These are phyloP conservation scores for Yamadazyma atlantica DNA, from an alignment of 1,139 yeast species.

Conservation along the genomic window DNA sequence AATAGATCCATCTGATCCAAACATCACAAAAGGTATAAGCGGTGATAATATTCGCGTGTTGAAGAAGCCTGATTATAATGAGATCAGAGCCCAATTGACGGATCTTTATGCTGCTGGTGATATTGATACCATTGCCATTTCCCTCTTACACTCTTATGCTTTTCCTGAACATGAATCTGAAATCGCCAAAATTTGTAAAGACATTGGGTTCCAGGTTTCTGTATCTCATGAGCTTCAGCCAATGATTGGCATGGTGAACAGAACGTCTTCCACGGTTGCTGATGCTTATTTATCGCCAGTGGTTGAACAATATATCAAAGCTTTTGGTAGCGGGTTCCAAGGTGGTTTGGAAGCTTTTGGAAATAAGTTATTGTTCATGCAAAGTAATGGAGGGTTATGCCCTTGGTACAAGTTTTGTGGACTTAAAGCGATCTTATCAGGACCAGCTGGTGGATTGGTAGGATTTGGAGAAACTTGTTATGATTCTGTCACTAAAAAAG, in stretches of 20 bases:
- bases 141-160: constrained; percentile 41
- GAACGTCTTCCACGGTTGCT: constrained; percentile 46
- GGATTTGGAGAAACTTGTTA: constrained; percentile 47
- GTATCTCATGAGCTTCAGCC: constrained; percentile 45
- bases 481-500: constrained; percentile 28
- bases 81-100: constrained; percentile 23
- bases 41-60: constrained; percentile 38
- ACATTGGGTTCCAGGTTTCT: constrained; percentile 39
- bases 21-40: constrained; percentile 29
- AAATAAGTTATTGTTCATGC: constrained; percentile 45
- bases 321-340: constrained; percentile 43
- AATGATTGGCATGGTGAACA: constrained; percentile 45
- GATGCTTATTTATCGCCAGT: constrained; percentile 46
- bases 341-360: constrained; percentile 46
- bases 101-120: constrained; percentile 25
- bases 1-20: constrained; percentile 21
- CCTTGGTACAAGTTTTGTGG: constrained; percentile 52
- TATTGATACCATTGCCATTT: constrained; percentile 36
- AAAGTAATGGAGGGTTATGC: constrained; percentile 49
- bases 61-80: constrained; percentile 30
- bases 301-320: constrained; percentile 31
- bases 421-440: constrained; percentile 46
- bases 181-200: constrained; percentile 35
- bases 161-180: constrained; percentile 39
- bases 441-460: constrained; percentile 56